Conservation (phyloP, 768 basidiomycete species). For the Chalciporus chontae region DNA sequence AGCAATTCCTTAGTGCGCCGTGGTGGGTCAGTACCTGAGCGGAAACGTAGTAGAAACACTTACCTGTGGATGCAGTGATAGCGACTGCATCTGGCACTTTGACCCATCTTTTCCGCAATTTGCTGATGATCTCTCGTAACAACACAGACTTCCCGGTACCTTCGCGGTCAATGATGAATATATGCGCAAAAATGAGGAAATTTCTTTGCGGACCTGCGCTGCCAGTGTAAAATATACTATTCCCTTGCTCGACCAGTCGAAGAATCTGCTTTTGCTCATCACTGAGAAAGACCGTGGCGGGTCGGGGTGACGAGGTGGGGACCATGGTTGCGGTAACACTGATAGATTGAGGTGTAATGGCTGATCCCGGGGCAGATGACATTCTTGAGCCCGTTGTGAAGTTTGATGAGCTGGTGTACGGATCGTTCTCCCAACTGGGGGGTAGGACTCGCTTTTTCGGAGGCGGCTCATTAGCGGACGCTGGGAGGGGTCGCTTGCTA, state of each 20-base stretch:
- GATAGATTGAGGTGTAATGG: slow-evolving; percentile 5
- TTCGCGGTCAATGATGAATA: slow-evolving; percentile 28
- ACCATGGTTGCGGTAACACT: not conserved
- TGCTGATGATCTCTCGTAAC: slow-evolving; percentile 84
- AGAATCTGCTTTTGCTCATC: slow-evolving; percentile 84
- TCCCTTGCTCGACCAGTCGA: slow-evolving; percentile 64
- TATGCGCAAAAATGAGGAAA: slow-evolving; percentile 14
- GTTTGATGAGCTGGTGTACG: slow-evolving; percentile 35
- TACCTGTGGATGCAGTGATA: slow-evolving; percentile 92
- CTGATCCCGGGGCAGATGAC: slow-evolving; percentile 14
- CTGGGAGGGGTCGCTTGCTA: slow-evolving; percentile 33
- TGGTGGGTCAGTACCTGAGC: not conserved
- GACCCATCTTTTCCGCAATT: slow-evolving; percentile 52
- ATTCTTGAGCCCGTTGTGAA: slow-evolving; percentile 18
- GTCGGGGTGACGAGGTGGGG: slow-evolving; percentile 17
- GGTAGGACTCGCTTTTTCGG: slow-evolving; percentile 61
- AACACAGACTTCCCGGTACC: slow-evolving; percentile 97
- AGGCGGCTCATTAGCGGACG: slow-evolving; percentile 22
- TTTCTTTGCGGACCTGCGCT: slow-evolving; percentile 72
- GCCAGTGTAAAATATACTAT: slow-evolving; percentile 93
- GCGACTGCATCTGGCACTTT: slow-evolving; percentile 73
- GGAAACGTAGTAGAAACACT: not conserved
- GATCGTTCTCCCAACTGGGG: slow-evolving; percentile 40
- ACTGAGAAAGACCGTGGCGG: slow-evolving; percentile 61
- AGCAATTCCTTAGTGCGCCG: slow-evolving; percentile 63